Percentiles rank a stretch among this genome's conserved stretches.
Evolutionary conservation across 805 yeast genomes (phyloP).

Genomic region (Ogataea degrootiae): DNA sequence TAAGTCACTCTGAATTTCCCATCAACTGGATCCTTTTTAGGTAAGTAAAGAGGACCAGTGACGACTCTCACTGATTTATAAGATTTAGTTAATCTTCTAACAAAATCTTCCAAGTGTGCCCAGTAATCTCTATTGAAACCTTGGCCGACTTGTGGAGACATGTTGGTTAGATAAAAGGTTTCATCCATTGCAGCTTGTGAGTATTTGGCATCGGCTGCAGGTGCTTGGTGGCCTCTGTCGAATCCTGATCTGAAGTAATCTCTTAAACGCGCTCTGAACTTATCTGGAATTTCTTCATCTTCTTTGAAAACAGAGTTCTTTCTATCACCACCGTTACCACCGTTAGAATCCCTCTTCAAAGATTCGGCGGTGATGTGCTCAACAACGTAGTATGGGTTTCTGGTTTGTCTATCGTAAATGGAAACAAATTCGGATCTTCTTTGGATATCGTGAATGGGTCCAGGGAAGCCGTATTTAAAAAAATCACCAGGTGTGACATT

Average conservation of each 20-base stretch:
- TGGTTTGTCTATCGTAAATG: slow-evolving; percentile 77
- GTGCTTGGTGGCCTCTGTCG: slow-evolving; percentile 96
- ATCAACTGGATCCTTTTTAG: slow-evolving; percentile 64
- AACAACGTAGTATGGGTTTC: slow-evolving; percentile 81
- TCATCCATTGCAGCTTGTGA: slow-evolving; percentile 92
- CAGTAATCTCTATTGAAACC: slow-evolving; percentile 97
- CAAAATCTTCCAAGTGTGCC: slow-evolving; percentile 94
- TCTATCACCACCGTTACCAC: slow-evolving; percentile 52
- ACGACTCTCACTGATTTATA: slow-evolving; percentile 78
- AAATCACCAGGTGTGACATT: slow-evolving; percentile 69
- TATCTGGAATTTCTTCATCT: slow-evolving; percentile 74
- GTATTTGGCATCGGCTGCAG: slow-evolving; percentile 95
- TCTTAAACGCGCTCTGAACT: slow-evolving; percentile 68
- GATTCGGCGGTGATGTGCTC: slow-evolving; percentile 84
- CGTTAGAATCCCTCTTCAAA: slow-evolving; percentile 38
- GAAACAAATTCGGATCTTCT: slow-evolving; percentile 73
- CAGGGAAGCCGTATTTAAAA: slow-evolving; percentile 92
- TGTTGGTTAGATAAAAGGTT: slow-evolving; percentile 84
- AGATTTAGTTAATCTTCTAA: slow-evolving; percentile 65
- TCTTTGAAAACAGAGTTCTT: slow-evolving; percentile 80
- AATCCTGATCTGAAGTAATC: slow-evolving; percentile 95
- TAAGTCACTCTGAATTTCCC: slow-evolving; percentile 82
- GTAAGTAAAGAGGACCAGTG: slow-evolving; percentile 92
- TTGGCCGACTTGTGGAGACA: slow-evolving; percentile 95
- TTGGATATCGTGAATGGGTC: slow-evolving; percentile 84